phyloP scores from a whole-genome alignment of 352 stramenopile genomes.

The Discostella stelligera region DNA sequence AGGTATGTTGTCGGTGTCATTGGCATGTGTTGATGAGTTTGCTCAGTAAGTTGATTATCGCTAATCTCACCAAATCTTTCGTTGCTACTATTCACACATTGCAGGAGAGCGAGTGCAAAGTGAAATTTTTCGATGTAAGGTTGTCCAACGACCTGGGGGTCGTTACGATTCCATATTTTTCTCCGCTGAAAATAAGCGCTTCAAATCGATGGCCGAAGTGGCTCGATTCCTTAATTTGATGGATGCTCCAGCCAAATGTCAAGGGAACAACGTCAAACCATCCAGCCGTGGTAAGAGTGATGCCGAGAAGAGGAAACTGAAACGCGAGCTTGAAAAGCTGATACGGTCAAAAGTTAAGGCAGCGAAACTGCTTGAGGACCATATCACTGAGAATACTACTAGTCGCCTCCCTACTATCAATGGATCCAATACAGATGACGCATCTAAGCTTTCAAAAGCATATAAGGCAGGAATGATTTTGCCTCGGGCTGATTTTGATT shows the following conservation, averaged over 20 bases:
- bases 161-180: conserved; percentile 75
- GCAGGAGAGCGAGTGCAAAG: conserved; percentile 43
- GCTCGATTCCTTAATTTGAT: conserved; percentile 65
- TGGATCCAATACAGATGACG: conserved; percentile 27
- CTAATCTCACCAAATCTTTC: background rate
- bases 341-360: conserved; percentile 59
- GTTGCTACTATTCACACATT: background rate
- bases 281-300: conserved; percentile 44
- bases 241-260: conserved; percentile 24
- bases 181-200: conserved; percentile 59
- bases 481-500: conserved; percentile 60
- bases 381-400: conserved; percentile 59
- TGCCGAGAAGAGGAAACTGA: conserved; percentile 68
- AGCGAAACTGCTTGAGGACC: conserved; percentile 67
- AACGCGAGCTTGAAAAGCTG: conserved; percentile 73
- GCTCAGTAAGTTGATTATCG: background rate
- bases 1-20: conserved; percentile 30
- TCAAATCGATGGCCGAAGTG: conserved; percentile 76
- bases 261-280: conserved; percentile 25
- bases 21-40: conserved; percentile 5
- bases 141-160: conserved; percentile 46
- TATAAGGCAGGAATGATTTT: conserved; percentile 33
- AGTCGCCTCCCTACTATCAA: conserved; percentile 52
- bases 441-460: conserved; percentile 34
- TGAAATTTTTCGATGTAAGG: conserved; percentile 43